Percentiles rank a stretch among this genome's conserved stretches.
These are phyloP conservation scores for Penicillium griseofulvum DNA, from an alignment of 2,329 filamentous ascomycete species.

Conservation along the genomic window DNA sequence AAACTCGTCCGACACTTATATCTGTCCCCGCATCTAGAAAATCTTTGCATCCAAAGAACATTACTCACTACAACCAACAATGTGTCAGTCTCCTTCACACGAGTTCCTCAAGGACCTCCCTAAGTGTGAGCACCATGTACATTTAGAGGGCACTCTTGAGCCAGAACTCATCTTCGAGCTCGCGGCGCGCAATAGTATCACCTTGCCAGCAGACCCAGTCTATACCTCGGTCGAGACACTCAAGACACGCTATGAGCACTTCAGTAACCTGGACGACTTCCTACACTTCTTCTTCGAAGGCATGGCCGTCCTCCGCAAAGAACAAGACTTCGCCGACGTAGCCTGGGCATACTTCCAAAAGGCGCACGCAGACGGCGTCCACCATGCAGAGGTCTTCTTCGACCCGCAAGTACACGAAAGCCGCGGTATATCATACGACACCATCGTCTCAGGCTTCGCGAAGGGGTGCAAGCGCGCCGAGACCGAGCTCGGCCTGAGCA, in stretches of 20 bases:
- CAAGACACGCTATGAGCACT: constrained; percentile 62
- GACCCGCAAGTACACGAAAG: constrained; percentile 72
- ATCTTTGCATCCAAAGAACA: not conserved
- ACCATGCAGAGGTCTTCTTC: constrained; percentile 76
- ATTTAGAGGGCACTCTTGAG: constrained; percentile 73
- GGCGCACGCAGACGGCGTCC: constrained; percentile 63
- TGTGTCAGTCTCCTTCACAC: constrained; percentile 59
- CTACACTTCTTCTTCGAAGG: constrained; percentile 75
- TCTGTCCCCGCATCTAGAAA: not conserved
- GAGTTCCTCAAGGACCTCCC: constrained; percentile 64
- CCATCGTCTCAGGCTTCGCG: constrained; percentile 62
- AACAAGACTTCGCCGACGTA: constrained; percentile 69
- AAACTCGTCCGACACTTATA: constrained; percentile 2
- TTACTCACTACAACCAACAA: constrained; percentile 36
- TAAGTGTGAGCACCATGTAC: constrained; percentile 80
- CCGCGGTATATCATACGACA: constrained; percentile 62
- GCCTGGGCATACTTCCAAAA: constrained; percentile 69
- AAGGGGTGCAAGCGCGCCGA: constrained; percentile 61
- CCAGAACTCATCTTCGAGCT: constrained; percentile 69
- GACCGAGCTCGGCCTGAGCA: constrained; percentile 62
- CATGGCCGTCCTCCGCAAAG: constrained; percentile 65
- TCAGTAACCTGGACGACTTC: constrained; percentile 73
- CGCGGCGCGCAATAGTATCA: constrained; percentile 63
- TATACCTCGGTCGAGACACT: constrained; percentile 63
- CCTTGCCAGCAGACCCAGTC: constrained; percentile 61